A percentile compares a stretch with the other conserved stretches of the same genome.
These are phyloP conservation scores for Tremella yokohamensis DNA, from an alignment of 768 basidiomycete genomes.

Conservation along the genomic window DNA sequence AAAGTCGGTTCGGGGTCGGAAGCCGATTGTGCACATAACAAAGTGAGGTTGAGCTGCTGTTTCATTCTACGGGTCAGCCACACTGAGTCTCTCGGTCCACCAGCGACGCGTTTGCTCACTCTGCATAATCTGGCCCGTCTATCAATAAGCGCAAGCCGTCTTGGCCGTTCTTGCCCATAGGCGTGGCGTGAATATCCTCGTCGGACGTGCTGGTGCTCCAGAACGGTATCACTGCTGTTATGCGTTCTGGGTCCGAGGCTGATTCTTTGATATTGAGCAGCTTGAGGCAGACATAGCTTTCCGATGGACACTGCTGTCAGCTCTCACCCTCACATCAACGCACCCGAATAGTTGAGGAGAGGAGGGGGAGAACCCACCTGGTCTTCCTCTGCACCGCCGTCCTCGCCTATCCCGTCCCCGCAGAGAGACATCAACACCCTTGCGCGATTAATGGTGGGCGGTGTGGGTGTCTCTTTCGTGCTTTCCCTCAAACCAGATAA, in stretches of 20 bases:
- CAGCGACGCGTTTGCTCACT: constrained; percentile 28
- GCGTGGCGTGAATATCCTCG: constrained; percentile 24
- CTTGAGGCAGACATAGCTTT: constrained; percentile 45
- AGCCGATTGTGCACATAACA: constrained; percentile 36
- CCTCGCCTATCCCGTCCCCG: constrained; percentile 30
- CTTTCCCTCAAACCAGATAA: constrained; percentile 26
- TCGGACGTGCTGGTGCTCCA: constrained; percentile 35
- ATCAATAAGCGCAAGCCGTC: constrained; percentile 44
- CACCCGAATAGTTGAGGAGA: no score
- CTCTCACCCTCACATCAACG: background rate
- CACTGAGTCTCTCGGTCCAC: background rate
- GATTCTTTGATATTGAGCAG: constrained; percentile 45
- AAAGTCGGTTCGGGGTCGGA: constrained; percentile 33
- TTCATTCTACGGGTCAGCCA: background rate
- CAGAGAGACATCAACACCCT: constrained; percentile 44
- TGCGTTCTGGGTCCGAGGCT: constrained; percentile 34
- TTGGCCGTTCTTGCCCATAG: constrained; percentile 31
- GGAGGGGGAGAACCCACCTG: constrained; percentile 38
- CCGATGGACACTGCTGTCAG: constrained; percentile 42
- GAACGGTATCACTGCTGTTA: constrained; percentile 49
- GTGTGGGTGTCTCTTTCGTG: constrained; percentile 37
- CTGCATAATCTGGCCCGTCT: constrained; percentile 47
- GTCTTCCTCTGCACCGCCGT: constrained; percentile 48
- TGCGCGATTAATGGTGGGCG: constrained; percentile 46
- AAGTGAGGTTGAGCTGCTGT: constrained; percentile 45